Base-by-base conservation (phyloP, 805 yeast species). In the Wickerhamiella siamensis region DNA sequence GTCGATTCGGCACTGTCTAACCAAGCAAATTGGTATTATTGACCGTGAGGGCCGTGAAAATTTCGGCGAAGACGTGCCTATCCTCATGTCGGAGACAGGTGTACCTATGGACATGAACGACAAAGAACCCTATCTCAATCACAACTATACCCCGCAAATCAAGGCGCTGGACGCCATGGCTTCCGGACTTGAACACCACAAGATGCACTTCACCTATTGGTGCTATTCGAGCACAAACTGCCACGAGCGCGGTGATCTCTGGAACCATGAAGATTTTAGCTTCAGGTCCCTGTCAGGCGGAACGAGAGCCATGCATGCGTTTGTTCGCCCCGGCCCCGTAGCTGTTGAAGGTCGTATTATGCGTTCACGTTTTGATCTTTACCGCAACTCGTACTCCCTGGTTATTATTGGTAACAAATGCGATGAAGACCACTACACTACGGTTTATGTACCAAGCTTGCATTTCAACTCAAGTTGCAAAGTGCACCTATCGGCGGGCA, bases 101-200 rank as follows among this genome's bases (percentile, higher is more conserved):
- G 82, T 86, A 79, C 96, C 96, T 3, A 83, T 79, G 59, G 94
- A 87, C 58, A 82, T 87, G 95, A 86, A 86, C 56, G 68, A 73
- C 45, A 82, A 80, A 54, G 65, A 61, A 41, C 81, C 94, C 0
- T 84, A 71, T 51, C 55, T 57, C 1, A 67, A 64, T 45, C 81
- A 83, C 1, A 71, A 74, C 45, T 86, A 74, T 55, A 56, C 66
- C 4, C 67, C 83, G 1, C 95, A 87, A 52, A 77, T 79, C 6
- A 62, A 70, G 12, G 94, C 95, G 0, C 61, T 83, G 54, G 96
- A 87, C 61, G 93, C 94, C 0, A 53, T 84, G 33, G 69, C 77
- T 3, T 71, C 63, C 52, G 95, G 91, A 0, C 59, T 87, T 38
- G 96, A 87, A 55, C 78, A 77, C 2, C 67, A 73, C 44, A 71